Base-by-base conservation (phyloP, 257 asterid genomes). In the Scutellaria baicalensis region DNA sequence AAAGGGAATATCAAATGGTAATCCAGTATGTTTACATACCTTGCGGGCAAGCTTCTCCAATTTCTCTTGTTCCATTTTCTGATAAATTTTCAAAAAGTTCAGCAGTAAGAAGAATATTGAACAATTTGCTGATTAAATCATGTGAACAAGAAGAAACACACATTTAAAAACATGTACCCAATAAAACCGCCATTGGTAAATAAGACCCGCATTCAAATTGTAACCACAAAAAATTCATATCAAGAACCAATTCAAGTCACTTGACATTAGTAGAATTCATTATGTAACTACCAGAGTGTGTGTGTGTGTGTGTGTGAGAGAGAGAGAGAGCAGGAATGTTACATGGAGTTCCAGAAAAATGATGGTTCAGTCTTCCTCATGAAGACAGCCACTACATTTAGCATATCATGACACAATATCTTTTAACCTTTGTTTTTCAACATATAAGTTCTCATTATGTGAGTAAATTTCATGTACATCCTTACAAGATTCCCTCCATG, bases 21-120 rank as follows among this genome's bases (percentile, higher is more conserved):
- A 38, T 75, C 39, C 39, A 23, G n/a, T 16, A 23, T 8, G 20
- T 75, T 63, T 67, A 45, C 54, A 64, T 85, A 91, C 99, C 96
- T 84, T 81, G 49, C 95, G 95, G 39, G 99, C 97, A 73, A 88
- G 89, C 88, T 90, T 93, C 83, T 86, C 92, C 85, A 90, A 62
- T 70, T 87, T 86, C 88, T 90, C 97, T 78, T 75, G 88, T 83
- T 93, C 98, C 79, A 47, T 71, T 85, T 85, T 93, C 98, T 93
- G 91, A 77, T 64, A 50, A 42, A 68, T 35, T 66, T 68, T 56
- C 54, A 60, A 23, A 59, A 56, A 58, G 16, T 56, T 69, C 62
- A 50, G 59, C 42, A 54, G 48, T 76, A 63, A 68, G 75, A 75
- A 65, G 61, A 69, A 63, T 33, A 59, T 51, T 62, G 38, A 43